phyloP scores from a whole-genome alignment of 768 basidiomycete genomes.

The Boletus eberwhitei region DNA sequence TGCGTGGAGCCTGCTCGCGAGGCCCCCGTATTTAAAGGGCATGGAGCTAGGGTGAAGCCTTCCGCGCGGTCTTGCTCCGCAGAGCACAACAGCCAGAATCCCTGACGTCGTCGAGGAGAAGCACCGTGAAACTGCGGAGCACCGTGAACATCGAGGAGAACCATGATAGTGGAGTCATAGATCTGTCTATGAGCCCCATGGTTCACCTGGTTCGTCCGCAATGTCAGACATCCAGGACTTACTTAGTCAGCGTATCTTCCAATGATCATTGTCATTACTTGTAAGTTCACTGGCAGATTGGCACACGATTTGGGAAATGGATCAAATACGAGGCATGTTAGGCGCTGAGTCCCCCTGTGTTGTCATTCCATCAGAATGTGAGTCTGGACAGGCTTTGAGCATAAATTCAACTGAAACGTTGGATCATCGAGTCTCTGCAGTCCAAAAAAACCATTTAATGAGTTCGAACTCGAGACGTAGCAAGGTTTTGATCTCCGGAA shows the following conservation, averaged over 20 bases:
- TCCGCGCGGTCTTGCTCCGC: slow-evolving; percentile 20
- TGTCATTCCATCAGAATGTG: background rate
- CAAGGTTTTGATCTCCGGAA: background rate
- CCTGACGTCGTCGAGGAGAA: slow-evolving; percentile 20
- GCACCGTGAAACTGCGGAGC: slow-evolving; percentile 22
- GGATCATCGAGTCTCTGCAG: background rate
- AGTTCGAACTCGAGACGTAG: background rate
- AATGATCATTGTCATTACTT: background rate
- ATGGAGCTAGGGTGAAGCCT: slow-evolving; percentile 14
- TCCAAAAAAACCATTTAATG: background rate
- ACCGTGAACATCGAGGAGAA: slow-evolving; percentile 6
- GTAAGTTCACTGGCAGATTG: background rate
- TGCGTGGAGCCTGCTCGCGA: slow-evolving; percentile 14
- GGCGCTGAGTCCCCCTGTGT: background rate
- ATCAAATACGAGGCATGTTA: background rate
- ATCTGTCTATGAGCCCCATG: background rate
- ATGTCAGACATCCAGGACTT: background rate
- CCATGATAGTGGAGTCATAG: slow-evolving; percentile 13
- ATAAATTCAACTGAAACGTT: background rate
- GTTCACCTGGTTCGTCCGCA: slow-evolving; percentile 8
- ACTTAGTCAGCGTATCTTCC: background rate
- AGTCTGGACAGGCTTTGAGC: background rate
- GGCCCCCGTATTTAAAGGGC: slow-evolving; percentile 26
- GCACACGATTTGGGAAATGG: background rate
- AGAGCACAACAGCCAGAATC: slow-evolving; percentile 17